A percentile compares a stretch with the other conserved stretches of the same genome.
These are phyloP conservation scores for Oehlia diaphana DNA, from an alignment of 192 early-diverging fungal genomes.

Conservation along the genomic window DNA sequence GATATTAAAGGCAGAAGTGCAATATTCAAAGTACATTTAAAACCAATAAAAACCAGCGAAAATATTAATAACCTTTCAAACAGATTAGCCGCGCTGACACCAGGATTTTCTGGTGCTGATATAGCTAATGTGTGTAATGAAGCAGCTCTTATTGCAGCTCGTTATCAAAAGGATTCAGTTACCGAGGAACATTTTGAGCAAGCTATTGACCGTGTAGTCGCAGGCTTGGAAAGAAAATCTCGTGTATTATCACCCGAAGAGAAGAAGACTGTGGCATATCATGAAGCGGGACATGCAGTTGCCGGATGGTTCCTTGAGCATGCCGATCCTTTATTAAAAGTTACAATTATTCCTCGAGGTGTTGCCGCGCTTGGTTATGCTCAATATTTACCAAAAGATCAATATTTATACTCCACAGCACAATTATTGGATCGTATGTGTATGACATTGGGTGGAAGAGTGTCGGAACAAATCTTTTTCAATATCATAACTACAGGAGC, in stretches of 20 bases:
- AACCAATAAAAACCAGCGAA: constrained; percentile 87
- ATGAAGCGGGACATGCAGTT: constrained; percentile 99
- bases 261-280: constrained; percentile 99
- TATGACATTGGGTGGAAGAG: constrained; percentile 85
- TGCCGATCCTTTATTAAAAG: constrained; percentile 95
- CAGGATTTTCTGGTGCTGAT: constrained; percentile 98
- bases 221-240: constrained; percentile 96
- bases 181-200: constrained; percentile 90
- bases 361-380: constrained; percentile 96
- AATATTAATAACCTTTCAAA: constrained; percentile 75
- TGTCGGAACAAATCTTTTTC: constrained; percentile 93
- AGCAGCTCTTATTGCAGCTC: constrained; percentile 96
- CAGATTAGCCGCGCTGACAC: constrained; percentile 93
- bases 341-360: constrained; percentile 98
- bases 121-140: constrained; percentile 99
- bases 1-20: constrained; percentile 96
- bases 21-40: constrained; percentile 96
- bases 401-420: constrained; percentile 90
- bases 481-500: constrained; percentile 93
- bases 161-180: constrained; percentile 76
- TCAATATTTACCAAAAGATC: constrained; percentile 97
- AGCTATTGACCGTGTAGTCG: constrained; percentile 98
- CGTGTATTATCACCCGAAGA: constrained; percentile 92
- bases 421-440: constrained; percentile 92
- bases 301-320: constrained; percentile 97